Base-by-base conservation (phyloP, 2,329 filamentous ascomycete genomes). In the Alternaria sp. region DNA sequence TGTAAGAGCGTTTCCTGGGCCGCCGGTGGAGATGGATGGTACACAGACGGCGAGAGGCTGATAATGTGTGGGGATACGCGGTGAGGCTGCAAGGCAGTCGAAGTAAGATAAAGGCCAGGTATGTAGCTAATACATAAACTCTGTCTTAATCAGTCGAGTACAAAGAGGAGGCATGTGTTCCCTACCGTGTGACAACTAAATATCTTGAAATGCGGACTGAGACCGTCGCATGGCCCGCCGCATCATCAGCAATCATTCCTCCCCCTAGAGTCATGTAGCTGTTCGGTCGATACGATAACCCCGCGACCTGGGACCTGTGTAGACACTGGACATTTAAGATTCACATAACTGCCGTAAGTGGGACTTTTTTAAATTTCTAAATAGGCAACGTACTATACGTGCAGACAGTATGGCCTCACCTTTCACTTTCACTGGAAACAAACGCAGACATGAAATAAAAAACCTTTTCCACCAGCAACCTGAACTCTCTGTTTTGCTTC, bases 281-380 rank as follows among this genome's bases (percentile, higher is more conserved):
- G 22, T 24, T 6, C 22, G 22, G 22, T 24, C 22, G n/a, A 39
- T 39, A 20, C 4, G 3, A 9, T 5, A 1, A 11, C 4, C 36
- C 9, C 0, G 18, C 38, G 9, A 14, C 18, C 38, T 41, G 18
- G 12, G 3, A 2, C 22, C 9, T 6, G 16, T 0, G 8, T 12
- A 20, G 11, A 42, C 1, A 42, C 22, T 24, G 22, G 22, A 6
- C 22, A 24, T 24, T 24, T 7, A 1, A 24, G 1, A 24, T 24
- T 6, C 5, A 24, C 22, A 24, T 24, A 6, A 24, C 6, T 6
- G 7, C 7, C 22, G 22, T 24, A 24, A 24, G 5, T 6, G 22
- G 22, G 22, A 24, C 5, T 24, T 0, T 2, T 2, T 7, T 2
- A 26, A 1, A 26, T 26, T 26, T 0, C 0, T 26, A 26, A 7